Conservation (phyloP, 495 filamentous ascomycete species). For the Ascobolus immersus region DNA sequence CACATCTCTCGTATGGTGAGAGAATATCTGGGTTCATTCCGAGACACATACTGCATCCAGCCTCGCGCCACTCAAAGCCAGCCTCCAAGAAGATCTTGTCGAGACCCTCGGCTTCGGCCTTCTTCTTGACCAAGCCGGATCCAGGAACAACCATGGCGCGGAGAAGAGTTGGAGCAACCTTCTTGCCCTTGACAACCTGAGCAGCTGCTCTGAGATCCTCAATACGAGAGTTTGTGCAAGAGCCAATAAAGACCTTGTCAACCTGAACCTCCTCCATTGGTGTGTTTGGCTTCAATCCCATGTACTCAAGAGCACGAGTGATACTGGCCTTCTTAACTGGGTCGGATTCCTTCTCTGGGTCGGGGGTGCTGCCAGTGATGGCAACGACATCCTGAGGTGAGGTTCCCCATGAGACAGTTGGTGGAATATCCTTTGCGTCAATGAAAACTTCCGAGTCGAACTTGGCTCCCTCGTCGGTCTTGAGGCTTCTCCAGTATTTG, state of each 20-base stretch:
- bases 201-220: constrained; percentile 85
- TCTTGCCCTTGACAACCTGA: constrained; percentile 57
- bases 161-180: constrained; percentile 66
- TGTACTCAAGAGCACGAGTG: constrained; percentile 70
- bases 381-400: constrained; percentile 87
- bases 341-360: constrained; percentile 62
- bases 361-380: constrained; percentile 70
- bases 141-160: constrained; percentile 90
- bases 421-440: constrained; percentile 72
- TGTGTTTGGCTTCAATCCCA: constrained; percentile 68
- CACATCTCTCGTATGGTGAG: constrained; percentile 78
- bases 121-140: constrained; percentile 78
- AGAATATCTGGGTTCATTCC: constrained; percentile 99
- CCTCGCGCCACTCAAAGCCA: constrained; percentile 94
- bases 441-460: constrained; percentile 74
- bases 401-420: constrained; percentile 91
- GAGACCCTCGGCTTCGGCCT: constrained; percentile 75
- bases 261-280: constrained; percentile 71
- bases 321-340: constrained; percentile 53
- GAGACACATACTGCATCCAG: constrained; percentile 93
- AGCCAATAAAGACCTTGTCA: constrained; percentile 95
- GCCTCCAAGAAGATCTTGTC: constrained; percentile 78
- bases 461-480: constrained; percentile 58
- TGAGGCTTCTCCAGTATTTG: constrained; percentile 68
- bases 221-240: constrained; percentile 90